phyloP scores from a whole-genome alignment of 1,139 yeast species.

The Diutina catenulata region DNA sequence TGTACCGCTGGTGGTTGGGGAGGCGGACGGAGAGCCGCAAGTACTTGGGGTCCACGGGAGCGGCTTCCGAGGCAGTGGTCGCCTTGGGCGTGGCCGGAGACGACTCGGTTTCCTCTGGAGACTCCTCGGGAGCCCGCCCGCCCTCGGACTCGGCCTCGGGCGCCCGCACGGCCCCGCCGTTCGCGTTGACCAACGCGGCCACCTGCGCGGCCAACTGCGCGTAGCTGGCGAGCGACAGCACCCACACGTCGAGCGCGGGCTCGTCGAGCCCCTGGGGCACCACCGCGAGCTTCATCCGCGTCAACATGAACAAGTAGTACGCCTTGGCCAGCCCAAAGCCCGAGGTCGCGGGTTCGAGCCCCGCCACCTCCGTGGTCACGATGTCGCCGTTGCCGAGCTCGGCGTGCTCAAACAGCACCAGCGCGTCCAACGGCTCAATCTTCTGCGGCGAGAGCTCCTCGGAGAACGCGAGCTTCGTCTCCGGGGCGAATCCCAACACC shows the following conservation, averaged over 20 bases:
- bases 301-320: conserved; percentile 52
- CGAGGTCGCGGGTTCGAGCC: conserved; percentile 13
- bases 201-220: not conserved
- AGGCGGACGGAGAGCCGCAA: conserved; percentile 47
- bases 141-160: too few relatives aligned
- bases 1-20: conserved; percentile 38
- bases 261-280: conserved; percentile 11
- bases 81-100: conserved; percentile 12
- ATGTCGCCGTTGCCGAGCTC: conserved; percentile 79
- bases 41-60: conserved; percentile 49
- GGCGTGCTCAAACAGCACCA: conserved; percentile 41
- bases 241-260: not conserved
- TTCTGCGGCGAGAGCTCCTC: conserved; percentile 67
- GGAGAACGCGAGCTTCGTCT: conserved; percentile 29
- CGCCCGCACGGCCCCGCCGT: too few relatives aligned
- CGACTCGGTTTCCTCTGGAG: too few relatives aligned
- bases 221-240: conserved; percentile 1
- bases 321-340: conserved; percentile 28
- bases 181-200: not conserved
- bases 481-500: conserved; percentile 32
- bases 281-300: conserved; percentile 49
- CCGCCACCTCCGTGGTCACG: conserved; percentile 40
- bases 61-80: too few relatives aligned
- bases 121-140: too few relatives aligned
- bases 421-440: conserved; percentile 37